Evolutionary conservation across 495 filamentous ascomycete species (phyloP), one percentile per base, ranked within the genome.

Genomic region (Neurospora tetrasperma): DNA sequence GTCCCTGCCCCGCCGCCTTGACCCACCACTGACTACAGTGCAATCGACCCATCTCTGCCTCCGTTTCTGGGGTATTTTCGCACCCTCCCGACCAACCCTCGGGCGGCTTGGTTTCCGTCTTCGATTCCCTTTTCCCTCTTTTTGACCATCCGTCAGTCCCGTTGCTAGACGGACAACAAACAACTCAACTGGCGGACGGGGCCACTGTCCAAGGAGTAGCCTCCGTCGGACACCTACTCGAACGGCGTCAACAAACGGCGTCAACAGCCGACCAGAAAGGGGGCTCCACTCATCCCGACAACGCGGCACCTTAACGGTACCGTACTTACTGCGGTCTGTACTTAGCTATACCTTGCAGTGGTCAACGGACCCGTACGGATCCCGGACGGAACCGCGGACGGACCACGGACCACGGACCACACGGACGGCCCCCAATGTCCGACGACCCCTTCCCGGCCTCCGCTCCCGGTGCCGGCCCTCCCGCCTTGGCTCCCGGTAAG

Each of bases 381-480:
- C 69, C 69, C 69, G 41, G 41, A 70, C 35, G 41, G 41, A 71
- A 46, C 42, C 27, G 20, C 72, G 70, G 69, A 20, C 43, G 48
- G 42, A 42, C 42, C 71, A 70, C 66, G 70, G 54, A 20, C 18
- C 70, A 31, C 38, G 27, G 27, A 31, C 27, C 27, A 31, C 27
- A 43, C 27, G 27, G 27, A 38, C 42, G 62, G 72, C 39, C 70
- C 70, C 75, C 75, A 62, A 82, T 82, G 80, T 78, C 80, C 71
- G 80, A 82, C 75, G 79, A 80, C 68, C 78, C 80, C 75, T 80
- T 75, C 71, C 68, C 75, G 16, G 72, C 69, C 72, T 48, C 54
- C 59, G 77, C 73, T 54, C 73, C 69, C 46, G 76, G 74, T 42
- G 72, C 43, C 72, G 66, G 72, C 71, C 20, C 41, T 7, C 48